Percentiles rank a stretch among this genome's conserved stretches.
phyloP scores from a whole-genome alignment of 2,329 filamentous ascomycete genomes.

The Penicillium thymicola region DNA sequence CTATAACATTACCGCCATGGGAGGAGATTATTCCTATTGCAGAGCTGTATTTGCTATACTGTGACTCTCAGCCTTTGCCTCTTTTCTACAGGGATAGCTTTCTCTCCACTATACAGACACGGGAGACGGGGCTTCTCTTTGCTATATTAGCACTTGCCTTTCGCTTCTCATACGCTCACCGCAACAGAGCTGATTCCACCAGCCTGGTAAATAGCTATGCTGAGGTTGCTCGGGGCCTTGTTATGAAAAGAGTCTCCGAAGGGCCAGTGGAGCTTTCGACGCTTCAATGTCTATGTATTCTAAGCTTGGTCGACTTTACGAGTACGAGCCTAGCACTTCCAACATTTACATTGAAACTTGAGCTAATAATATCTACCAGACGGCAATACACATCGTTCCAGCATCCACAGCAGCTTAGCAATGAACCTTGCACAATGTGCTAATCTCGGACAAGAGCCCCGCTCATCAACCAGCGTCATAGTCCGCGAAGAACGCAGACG shows the following conservation, averaged over 20 bases:
- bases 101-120: conserved; percentile 37
- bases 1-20: conserved; percentile 36
- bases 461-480: conserved; percentile 14
- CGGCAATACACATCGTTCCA: conserved; percentile 46
- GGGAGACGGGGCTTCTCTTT: conserved; percentile 38
- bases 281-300: conserved; percentile 41
- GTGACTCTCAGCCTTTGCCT: conserved; percentile 50
- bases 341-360: neutral
- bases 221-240: conserved; percentile 35
- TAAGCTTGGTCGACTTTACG: conserved; percentile 43
- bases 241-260: conserved; percentile 39
- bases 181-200: conserved; percentile 20
- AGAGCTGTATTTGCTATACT: conserved; percentile 47
- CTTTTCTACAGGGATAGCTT: conserved; percentile 47
- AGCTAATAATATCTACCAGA: conserved; percentile 28
- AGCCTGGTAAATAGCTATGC: conserved; percentile 37
- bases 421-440: conserved; percentile 48
- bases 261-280: conserved; percentile 45
- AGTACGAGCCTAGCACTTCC: conserved; percentile 25
- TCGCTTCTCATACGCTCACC: conserved; percentile 40
- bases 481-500: conserved; percentile 34
- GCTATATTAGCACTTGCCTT: conserved; percentile 42
- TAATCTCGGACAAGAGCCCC: conserved; percentile 41
- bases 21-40: conserved; percentile 40
- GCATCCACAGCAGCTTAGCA: conserved; percentile 45